Percentiles rank a stretch among this genome's conserved stretches.
Evolutionary conservation across 2,329 filamentous ascomycete species (phyloP).

Genomic region (Fusarium domesticum): DNA sequence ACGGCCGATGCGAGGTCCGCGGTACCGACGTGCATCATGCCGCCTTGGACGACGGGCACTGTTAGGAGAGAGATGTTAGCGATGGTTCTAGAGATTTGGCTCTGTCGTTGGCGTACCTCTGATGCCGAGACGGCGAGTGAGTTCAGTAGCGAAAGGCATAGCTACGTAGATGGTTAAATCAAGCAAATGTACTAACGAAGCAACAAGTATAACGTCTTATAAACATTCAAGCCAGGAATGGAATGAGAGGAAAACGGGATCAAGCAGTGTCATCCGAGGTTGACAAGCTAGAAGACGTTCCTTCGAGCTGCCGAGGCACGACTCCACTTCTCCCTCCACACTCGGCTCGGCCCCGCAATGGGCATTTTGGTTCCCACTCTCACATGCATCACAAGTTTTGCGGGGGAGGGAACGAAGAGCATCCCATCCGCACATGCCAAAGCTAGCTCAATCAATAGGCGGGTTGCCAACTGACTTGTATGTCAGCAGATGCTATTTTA

Average conservation of each 20-base stretch:
- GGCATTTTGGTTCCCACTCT: conserved; percentile 11
- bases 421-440: background rate
- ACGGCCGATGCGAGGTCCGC: conserved; percentile 75
- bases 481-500: too few relatives aligned
- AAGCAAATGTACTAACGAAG: background rate
- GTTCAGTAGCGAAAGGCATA: conserved; percentile 59
- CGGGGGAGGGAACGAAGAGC: background rate
- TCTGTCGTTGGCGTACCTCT: conserved; percentile 35
- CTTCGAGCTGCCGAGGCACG: conserved; percentile 1
- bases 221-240: background rate
- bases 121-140: conserved; percentile 58
- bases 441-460: too few relatives aligned
- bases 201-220: background rate
- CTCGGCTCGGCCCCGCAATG: background rate
- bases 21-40: conserved; percentile 84
- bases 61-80: conserved; percentile 5
- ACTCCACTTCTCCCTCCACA: conserved; percentile 1
- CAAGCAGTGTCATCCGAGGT: background rate
- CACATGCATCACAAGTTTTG: conserved; percentile 16
- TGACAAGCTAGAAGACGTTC: background rate
- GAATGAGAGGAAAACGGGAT: background rate
- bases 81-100: background rate
- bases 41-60: conserved; percentile 82
- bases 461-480: too few relatives aligned
- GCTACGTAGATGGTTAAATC: background rate